Evolutionary conservation across 257 asterid species (phyloP).

Genomic region (Capsicum baccatum): DNA sequence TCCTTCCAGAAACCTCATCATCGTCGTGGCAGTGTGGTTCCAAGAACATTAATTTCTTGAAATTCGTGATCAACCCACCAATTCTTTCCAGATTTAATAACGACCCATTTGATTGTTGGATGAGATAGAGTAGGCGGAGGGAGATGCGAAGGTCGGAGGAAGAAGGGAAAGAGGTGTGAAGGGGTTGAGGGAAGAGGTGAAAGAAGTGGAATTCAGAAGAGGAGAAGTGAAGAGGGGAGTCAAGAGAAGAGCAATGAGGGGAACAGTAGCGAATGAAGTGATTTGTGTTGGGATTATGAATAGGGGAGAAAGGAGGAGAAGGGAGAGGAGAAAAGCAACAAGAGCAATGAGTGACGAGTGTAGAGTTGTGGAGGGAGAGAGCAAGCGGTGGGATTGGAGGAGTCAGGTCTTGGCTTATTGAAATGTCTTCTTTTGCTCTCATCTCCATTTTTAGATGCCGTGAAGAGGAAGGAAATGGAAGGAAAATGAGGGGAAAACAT

Average conservation of each 20-base stretch:
- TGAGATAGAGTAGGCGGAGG: slow-evolving; percentile 59
- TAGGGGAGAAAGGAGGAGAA: slow-evolving; percentile 15
- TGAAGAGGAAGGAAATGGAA: background rate
- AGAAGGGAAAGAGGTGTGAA: slow-evolving; percentile 40
- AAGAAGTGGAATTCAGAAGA: slow-evolving; percentile 55
- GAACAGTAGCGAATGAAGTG: slow-evolving; percentile 68
- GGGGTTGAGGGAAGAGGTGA: slow-evolving; percentile 46
- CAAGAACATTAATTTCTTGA: slow-evolving; percentile 41
- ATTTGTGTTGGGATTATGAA: slow-evolving; percentile 30
- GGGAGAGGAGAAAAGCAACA: slow-evolving; percentile 67
- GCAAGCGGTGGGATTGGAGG: slow-evolving; percentile 71
- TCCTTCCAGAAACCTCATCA: slow-evolving; percentile 41
- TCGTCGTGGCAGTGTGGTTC: background rate
- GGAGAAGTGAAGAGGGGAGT: slow-evolving; percentile 57
- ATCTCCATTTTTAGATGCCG: slow-evolving; percentile 48
- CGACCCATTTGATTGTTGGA: slow-evolving; percentile 31
- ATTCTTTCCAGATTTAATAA: slow-evolving; percentile 44
- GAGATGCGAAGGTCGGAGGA: slow-evolving; percentile 76
- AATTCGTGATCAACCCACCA: slow-evolving; percentile 69
- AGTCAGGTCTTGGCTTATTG: slow-evolving; percentile 62
- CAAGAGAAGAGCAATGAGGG: slow-evolving; percentile 60
- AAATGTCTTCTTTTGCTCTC: slow-evolving; percentile 52
- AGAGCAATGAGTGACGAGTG: slow-evolving; percentile 66
- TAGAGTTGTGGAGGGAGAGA: slow-evolving; percentile 62
- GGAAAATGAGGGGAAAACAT: background rate